A percentile compares a stretch with the other conserved stretches of the same genome.
Evolutionary conservation across 1,284 basidiomycete genomes (phyloP).

Genomic region (Erythrobasidium hasegawianum): DNA sequence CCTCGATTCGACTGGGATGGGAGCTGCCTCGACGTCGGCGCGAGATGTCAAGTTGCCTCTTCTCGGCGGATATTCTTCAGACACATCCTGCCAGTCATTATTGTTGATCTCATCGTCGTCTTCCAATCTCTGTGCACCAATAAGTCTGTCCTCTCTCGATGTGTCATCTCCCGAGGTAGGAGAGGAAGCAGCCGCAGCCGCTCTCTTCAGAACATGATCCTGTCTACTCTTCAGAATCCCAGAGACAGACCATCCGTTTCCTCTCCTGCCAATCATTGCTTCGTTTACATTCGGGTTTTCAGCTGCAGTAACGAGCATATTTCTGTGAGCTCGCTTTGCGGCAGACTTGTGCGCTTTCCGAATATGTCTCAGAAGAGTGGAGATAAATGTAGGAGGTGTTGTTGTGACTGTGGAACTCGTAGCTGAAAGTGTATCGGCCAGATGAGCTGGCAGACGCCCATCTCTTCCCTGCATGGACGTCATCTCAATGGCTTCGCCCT

Average conservation of each 20-base stretch:
- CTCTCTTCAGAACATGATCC: constrained; percentile 6
- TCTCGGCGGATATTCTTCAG: neutral
- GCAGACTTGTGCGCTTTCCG: constrained; percentile 21
- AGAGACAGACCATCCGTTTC: constrained; percentile 30
- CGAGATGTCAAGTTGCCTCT: neutral
- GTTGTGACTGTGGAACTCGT: constrained; percentile 4
- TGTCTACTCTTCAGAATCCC: constrained; percentile 31
- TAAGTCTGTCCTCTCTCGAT: constrained; percentile 18
- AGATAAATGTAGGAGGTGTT: constrained; percentile 25
- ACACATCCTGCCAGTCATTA: constrained; percentile 16
- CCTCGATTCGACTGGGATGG: constrained; percentile 13
- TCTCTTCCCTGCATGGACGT: constrained; percentile 15
- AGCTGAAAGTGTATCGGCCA: constrained; percentile 11
- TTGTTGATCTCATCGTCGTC: neutral
- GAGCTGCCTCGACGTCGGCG: constrained; percentile 4
- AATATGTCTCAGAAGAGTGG: constrained; percentile 15
- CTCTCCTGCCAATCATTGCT: constrained; percentile 23
- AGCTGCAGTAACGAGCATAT: constrained; percentile 23
- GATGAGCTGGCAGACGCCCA: neutral
- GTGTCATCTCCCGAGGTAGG: neutral
- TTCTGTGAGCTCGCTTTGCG: constrained; percentile 16
- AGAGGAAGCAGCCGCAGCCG: neutral
- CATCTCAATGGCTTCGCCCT: constrained; percentile 26
- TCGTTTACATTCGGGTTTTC: constrained; percentile 30
- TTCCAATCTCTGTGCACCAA: constrained; percentile 8